phyloP scores from a whole-genome alignment of 805 yeast genomes.

The Yamadazyma sp. region DNA sequence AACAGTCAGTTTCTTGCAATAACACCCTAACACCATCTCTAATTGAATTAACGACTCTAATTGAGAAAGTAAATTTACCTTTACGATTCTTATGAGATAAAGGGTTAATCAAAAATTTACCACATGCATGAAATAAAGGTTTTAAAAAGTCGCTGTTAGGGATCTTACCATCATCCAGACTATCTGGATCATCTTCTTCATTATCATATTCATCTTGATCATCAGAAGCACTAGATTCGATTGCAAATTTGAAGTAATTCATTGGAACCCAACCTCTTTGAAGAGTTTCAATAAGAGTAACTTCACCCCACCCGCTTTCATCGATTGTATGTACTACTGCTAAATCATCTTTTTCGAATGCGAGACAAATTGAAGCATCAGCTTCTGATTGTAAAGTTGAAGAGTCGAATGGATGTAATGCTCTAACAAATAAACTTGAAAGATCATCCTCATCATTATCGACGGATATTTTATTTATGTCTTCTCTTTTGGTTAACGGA shows the following conservation, averaged over 20 bases:
- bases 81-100: slow-evolving; percentile 43
- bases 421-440: slow-evolving; percentile 52
- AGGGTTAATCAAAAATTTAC: slow-evolving; percentile 64
- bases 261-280: slow-evolving; percentile 84
- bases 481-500: slow-evolving; percentile 9
- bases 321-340: slow-evolving; percentile 79
- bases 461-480: slow-evolving; percentile 4
- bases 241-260: slow-evolving; percentile 61
- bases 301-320: slow-evolving; percentile 88
- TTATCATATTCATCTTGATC: slow-evolving; percentile 26
- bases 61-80: slow-evolving; percentile 51
- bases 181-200: slow-evolving; percentile 17
- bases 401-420: slow-evolving; percentile 58
- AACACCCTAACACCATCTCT: slow-evolving; percentile 70
- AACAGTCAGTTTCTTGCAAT: slow-evolving; percentile 66
- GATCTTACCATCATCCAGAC: slow-evolving; percentile 30
- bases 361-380: slow-evolving; percentile 70
- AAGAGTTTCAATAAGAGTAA: slow-evolving; percentile 59
- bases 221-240: slow-evolving; percentile 26
- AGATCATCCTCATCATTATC: slow-evolving; percentile 40
- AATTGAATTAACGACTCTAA: slow-evolving; percentile 57
- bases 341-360: slow-evolving; percentile 65
- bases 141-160: slow-evolving; percentile 49
- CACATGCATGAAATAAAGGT: slow-evolving; percentile 58
- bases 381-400: slow-evolving; percentile 57